Evolutionary conservation across 106 monocot genomes (phyloP), one percentile per base, ranked within the genome.

Genomic region (Amphibolis antarctica): DNA sequence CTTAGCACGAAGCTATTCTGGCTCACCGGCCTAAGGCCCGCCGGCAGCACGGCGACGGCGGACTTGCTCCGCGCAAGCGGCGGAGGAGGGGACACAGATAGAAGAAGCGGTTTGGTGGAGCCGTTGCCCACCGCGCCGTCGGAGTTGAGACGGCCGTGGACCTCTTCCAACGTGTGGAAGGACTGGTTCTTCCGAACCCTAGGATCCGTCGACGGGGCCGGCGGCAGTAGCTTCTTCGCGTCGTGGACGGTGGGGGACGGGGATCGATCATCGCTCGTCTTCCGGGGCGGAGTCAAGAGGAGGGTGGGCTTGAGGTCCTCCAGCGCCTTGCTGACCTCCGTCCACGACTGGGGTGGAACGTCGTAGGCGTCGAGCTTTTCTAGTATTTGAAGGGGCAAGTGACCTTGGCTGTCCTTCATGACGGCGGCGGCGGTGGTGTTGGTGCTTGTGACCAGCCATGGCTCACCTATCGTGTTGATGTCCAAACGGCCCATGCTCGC

Each of bases 401-500:
- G 27, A 0, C 65, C 49, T n/a, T n/a, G 18, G 79, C n/a, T n/a
- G 66, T 59, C 77, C 78, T 13, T 46, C 76, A 76, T 72, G 44
- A 70, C 71, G 66, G 12, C 36, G 21, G 1, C 42, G 19, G 59
- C 53, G 1, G 30, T 53, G 36, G 24, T 45, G 63, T 21, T 61
- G 11, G 51, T 62, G 58, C 69, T 58, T 55, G 67, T 69, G 55
- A 86, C 67, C 27, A 90, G 78, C 90, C 96, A 98, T 9, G 96
- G 90, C 70, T 91, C 96, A 9, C 85, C 80, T 30, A 91, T 67
- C 27, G 73, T 74, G 69, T 31, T 83, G 53, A 91, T 75, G 80
- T 98, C 87, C 76, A 98, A 91, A 59, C 85, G 60, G n/a, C 85
- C 71, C 43, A 91, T 68, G 75, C 96, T 98, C 10, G 86, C 63